Evolutionary conservation across 2,329 filamentous ascomycete genomes (phyloP).

Genomic region (Orbilia ellipsospora): DNA sequence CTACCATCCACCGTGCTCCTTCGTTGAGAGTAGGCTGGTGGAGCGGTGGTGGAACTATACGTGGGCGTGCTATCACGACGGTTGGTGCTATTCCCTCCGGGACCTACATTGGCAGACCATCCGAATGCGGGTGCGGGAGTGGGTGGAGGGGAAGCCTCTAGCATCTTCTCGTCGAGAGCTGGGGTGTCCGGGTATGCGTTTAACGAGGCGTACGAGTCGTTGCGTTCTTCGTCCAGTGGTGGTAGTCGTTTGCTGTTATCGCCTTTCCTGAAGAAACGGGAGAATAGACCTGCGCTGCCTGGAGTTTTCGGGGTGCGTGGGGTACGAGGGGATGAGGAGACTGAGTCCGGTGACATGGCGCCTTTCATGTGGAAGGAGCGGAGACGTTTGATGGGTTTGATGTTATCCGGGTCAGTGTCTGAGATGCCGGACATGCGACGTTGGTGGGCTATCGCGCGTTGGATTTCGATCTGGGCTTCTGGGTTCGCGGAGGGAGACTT

Average conservation of each 20-base stretch:
- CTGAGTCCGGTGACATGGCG: constrained; percentile 21
- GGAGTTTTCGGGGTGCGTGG: constrained; percentile 35
- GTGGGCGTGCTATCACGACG: background rate
- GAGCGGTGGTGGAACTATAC: too few species aligned
- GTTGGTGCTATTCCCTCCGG: background rate
- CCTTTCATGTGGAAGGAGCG: constrained; percentile 52
- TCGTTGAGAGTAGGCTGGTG: background rate
- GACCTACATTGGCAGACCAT: constrained; percentile 46
- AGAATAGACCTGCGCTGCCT: constrained; percentile 24
- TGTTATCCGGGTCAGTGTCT: constrained; percentile 44
- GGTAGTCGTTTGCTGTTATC: constrained; percentile 31
- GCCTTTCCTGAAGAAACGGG: constrained; percentile 46
- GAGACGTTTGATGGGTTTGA: constrained; percentile 51
- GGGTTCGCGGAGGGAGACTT: constrained; percentile 18
- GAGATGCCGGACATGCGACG: constrained; percentile 43
- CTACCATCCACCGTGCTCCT: constrained; percentile 19
- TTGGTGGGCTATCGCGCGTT: constrained; percentile 44
- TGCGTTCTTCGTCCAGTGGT: constrained; percentile 46
- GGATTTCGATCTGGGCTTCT: constrained; percentile 32
- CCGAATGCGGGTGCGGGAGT: constrained; percentile 51
- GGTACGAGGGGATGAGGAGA: background rate
- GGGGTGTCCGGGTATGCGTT: constrained; percentile 51
- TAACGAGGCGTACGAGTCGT: constrained; percentile 38
- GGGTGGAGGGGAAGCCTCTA: constrained; percentile 49
- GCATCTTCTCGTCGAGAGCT: constrained; percentile 46